phyloP scores from a whole-genome alignment of 345 rosid genomes.

The Jatropha curcas region DNA sequence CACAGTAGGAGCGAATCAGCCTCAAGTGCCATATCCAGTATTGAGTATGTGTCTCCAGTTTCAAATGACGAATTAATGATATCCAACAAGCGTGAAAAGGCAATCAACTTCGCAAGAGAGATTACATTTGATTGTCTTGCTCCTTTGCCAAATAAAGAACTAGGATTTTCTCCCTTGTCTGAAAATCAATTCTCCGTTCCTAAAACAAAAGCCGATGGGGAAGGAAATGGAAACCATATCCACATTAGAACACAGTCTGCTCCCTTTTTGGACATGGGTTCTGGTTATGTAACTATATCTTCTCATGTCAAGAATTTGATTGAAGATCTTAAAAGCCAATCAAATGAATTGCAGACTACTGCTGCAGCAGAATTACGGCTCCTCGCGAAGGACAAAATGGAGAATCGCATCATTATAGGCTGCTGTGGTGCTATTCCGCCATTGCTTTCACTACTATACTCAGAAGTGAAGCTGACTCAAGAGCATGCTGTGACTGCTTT shows the following conservation, averaged over 20 bases:
- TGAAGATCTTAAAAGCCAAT: constrained; percentile 60
- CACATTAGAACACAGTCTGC: constrained; percentile 27
- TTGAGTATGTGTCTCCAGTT: constrained; percentile 54
- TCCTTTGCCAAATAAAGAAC: constrained; percentile 37
- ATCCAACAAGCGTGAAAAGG: constrained; percentile 30
- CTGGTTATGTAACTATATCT: constrained; percentile 46
- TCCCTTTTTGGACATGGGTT: constrained; percentile 36
- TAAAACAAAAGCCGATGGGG: constrained; percentile 35
- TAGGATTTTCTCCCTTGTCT: constrained; percentile 43
- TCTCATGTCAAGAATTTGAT: constrained; percentile 56
- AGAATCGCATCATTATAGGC: constrained; percentile 71
- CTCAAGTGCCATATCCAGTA: constrained; percentile 67
- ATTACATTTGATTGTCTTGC: constrained; percentile 31
- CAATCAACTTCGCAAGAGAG: constrained; percentile 31
- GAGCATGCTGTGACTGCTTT: constrained; percentile 92
- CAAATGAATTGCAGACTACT: constrained; percentile 50
- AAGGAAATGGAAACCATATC: constrained; percentile 35
- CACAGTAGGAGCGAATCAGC: constrained; percentile 86
- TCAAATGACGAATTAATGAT: constrained; percentile 38
- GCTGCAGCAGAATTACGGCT: constrained; percentile 85
- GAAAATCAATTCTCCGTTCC: constrained; percentile 32
- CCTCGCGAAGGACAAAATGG: constrained; percentile 65
- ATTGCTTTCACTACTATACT: constrained; percentile 67
- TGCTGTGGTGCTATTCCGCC: constrained; percentile 63
- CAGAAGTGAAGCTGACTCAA: constrained; percentile 63